Evolutionary conservation across 495 filamentous ascomycete species (phyloP).

Genomic region (Penicillium samsonianum): DNA sequence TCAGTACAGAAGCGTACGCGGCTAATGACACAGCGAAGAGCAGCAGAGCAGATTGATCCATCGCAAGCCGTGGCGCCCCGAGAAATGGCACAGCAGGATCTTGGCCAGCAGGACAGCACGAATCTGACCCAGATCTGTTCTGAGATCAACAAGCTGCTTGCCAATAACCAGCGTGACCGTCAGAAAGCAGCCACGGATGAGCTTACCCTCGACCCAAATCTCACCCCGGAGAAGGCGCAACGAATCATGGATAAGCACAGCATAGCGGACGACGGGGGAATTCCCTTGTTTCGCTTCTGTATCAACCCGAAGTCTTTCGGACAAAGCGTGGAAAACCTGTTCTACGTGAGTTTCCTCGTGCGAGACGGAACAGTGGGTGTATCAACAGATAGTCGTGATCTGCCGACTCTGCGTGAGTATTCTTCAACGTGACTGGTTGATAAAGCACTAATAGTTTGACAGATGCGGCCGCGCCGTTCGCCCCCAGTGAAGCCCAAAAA

Average conservation of each 20-base stretch:
- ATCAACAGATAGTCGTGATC: constrained; percentile 57
- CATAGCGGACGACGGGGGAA: constrained; percentile 61
- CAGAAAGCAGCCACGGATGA: constrained; percentile 36
- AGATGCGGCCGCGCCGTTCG: constrained; percentile 45
- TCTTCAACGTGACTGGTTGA: neutral
- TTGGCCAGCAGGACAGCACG: constrained; percentile 69
- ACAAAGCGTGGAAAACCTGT: constrained; percentile 95
- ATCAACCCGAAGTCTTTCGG: constrained; percentile 89
- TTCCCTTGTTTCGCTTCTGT: constrained; percentile 79
- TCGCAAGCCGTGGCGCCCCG: constrained; percentile 67
- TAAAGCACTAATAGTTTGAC: constrained; percentile 27
- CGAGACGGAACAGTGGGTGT: constrained; percentile 77
- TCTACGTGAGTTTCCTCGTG: constrained; percentile 93
- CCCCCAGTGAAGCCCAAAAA: constrained; percentile 48
- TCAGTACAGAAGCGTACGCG: constrained; percentile 83
- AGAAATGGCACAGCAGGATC: constrained; percentile 68
- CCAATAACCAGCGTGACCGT: constrained; percentile 35
- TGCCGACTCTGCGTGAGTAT: constrained; percentile 73
- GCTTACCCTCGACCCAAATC: constrained; percentile 34
- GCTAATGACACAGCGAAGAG: constrained; percentile 64
- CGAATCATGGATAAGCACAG: constrained; percentile 55
- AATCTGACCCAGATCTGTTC: constrained; percentile 71
- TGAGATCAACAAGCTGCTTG: constrained; percentile 57
- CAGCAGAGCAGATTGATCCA: constrained; percentile 61
- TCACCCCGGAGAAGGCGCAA: constrained; percentile 36